Percentiles rank a stretch among this genome's conserved stretches.
Conservation (phyloP, 2,329 filamentous ascomycete genomes). For the Cladosporium sp. region DNA sequence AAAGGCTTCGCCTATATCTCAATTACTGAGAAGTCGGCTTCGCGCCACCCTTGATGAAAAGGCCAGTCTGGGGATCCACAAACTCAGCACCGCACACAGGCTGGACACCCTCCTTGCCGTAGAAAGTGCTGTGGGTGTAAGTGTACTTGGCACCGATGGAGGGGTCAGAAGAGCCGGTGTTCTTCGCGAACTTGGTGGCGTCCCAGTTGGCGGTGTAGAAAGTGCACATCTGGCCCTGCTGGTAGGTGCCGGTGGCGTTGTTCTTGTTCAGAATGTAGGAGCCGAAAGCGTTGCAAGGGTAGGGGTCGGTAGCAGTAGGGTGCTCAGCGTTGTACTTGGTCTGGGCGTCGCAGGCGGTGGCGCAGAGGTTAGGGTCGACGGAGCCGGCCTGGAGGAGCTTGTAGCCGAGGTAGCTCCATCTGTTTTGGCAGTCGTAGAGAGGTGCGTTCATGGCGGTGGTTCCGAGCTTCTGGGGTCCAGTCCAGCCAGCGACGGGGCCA, state of each 20-base stretch:
- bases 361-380: conserved; percentile 35
- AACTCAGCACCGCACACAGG: background rate
- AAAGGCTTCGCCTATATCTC: background rate
- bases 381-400: conserved; percentile 31
- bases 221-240: conserved; percentile 16
- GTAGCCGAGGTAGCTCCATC: conserved; percentile 31
- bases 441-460: conserved; percentile 10
- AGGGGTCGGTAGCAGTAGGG: background rate
- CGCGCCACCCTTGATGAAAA: background rate
- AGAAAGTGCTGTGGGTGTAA: conserved; percentile 10
- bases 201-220: conserved; percentile 15
- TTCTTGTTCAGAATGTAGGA: conserved; percentile 16
- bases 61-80: background rate
- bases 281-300: conserved; percentile 16
- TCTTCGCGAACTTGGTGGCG: conserved; percentile 1
- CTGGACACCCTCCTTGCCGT: conserved; percentile 3
- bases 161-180: conserved; percentile 1
- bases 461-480: background rate
- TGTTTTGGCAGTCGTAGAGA: conserved; percentile 24
- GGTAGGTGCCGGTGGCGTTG: conserved; percentile 16
- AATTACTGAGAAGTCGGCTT: background rate
- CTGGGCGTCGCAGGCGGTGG: conserved; percentile 29
- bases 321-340: background rate
- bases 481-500: conserved; percentile 18
- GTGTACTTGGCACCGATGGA: conserved; percentile 1